Conservation (phyloP, 2,329 filamentous ascomycete species). For the Blumeria hordei region DNA sequence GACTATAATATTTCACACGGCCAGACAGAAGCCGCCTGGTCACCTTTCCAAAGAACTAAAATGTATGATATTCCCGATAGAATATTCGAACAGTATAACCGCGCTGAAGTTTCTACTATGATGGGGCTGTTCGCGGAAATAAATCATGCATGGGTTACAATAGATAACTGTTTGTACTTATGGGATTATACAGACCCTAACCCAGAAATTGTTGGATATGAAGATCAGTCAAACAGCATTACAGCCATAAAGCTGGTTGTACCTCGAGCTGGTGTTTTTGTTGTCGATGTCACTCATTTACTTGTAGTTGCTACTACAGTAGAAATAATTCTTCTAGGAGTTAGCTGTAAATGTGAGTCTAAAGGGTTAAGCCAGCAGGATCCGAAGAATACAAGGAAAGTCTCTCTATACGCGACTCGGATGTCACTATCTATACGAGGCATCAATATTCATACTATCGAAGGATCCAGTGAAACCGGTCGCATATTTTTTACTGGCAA, state of each 20-base stretch:
- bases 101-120: constrained; percentile 62
- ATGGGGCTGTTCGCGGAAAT: constrained; percentile 93
- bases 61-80: constrained; percentile 78
- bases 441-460: constrained; percentile 52
- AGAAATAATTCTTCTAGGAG: constrained; percentile 69
- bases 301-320: constrained; percentile 69
- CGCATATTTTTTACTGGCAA: constrained; percentile 81
- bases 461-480: constrained; percentile 52
- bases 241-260: constrained; percentile 72
- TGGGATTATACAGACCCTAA: constrained; percentile 96
- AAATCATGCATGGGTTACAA: constrained; percentile 84
- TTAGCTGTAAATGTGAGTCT: constrained; percentile 41
- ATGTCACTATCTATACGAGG: constrained; percentile 61
- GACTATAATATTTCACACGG: constrained; percentile 57
- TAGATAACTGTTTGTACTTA: constrained; percentile 86
- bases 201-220: constrained; percentile 74
- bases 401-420: constrained; percentile 69
- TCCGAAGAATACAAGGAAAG: constrained; percentile 42
- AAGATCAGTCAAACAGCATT: constrained; percentile 72
- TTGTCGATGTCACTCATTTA: constrained; percentile 63
- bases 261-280: constrained; percentile 70
- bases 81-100: constrained; percentile 82
- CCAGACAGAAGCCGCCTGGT: constrained; percentile 42
- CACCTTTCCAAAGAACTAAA: constrained; percentile 69
- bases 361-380: constrained; percentile 39